Evolutionary conservation across 371 early-diverging fungal species (phyloP).

Genomic region (Saksenaea oblongispora): DNA sequence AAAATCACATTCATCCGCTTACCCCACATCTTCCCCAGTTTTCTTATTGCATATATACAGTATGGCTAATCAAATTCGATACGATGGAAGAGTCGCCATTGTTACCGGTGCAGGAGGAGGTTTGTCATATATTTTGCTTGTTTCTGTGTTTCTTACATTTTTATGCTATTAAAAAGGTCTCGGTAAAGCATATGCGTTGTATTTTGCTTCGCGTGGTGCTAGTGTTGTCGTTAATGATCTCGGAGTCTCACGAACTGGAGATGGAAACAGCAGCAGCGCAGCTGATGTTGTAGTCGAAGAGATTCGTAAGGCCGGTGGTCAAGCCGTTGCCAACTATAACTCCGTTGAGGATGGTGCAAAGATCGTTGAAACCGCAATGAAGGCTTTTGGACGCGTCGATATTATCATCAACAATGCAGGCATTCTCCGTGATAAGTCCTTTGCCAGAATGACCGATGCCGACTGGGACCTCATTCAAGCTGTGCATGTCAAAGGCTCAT

Average conservation of each 20-base stretch:
- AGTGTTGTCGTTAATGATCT: constrained; percentile 92
- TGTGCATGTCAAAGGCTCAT: constrained; percentile 94
- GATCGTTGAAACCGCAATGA: constrained; percentile 95
- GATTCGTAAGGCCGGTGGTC: constrained; percentile 88
- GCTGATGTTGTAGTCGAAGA: constrained; percentile 97
- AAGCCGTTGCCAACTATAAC: constrained; percentile 97
- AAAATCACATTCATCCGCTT: not conserved
- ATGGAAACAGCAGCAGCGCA: constrained; percentile 73
- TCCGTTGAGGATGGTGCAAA: constrained; percentile 96
- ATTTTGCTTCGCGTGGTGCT: constrained; percentile 89
- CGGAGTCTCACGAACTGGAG: constrained; percentile 83
- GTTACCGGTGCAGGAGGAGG: constrained; percentile 98
- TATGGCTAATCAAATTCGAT: constrained; percentile 63
- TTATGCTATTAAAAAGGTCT: constrained; percentile 54
- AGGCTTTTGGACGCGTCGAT: constrained; percentile 94
- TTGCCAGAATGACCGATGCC: constrained; percentile 92
- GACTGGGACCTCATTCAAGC: constrained; percentile 95
- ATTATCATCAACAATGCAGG: constrained; percentile 98
- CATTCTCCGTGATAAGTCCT: constrained; percentile 95
- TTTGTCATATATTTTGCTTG: constrained; percentile 25
- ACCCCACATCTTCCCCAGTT: constrained; percentile 9
- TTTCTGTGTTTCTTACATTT: constrained; percentile 3
- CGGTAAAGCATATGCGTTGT: constrained; percentile 90
- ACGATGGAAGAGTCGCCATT: constrained; percentile 91
- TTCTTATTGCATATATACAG: constrained; percentile 3